Evolutionary conservation across 495 filamentous ascomycete species (phyloP), one percentile per base, ranked within the genome.

Genomic region (Penicillium pancosmium): DNA sequence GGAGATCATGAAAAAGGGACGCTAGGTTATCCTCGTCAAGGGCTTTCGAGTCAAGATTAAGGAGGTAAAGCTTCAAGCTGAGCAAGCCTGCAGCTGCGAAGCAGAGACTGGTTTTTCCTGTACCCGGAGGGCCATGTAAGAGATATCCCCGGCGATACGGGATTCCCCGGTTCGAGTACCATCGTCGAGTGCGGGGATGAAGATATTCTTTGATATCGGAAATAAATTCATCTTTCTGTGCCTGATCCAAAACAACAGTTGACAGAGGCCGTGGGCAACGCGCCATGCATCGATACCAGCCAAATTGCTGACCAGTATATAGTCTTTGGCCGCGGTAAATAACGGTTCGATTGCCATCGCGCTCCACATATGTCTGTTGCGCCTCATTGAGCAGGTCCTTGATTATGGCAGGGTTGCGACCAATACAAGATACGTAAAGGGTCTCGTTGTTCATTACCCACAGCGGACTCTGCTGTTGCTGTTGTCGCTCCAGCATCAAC

Each of bases 201-300:
- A 97, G 75, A 64, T 93, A 97, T 64, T 96, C 92, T 71, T 92
- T 91, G 69, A 96, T 90, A 70, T 97, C 93, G 15, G 79, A 72
- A 33, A 95, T 71, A 18, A 97, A 81, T 25, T 77, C 80, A 10
- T 84, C 69, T 74, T 96, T 97, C 70, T 91, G 84, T 34, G 77
- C 68, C 23, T 82, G 78, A 58, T 96, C 93, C 15, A 97, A 76
- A 2, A 94, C 86, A 0, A 97, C 93, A 0, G 93, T 96, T 4
- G 84, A 82, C 76, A 97, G 85, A 3, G 93, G 88, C 23, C 92
- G 77, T 1, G 88, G 86, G 0, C 89, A 84, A n/a, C 90, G 73
- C 36, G 84, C 81, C 55, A 88, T 87, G 21, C 87, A 87, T 56
- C 83, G 80, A 23, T 76, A 65, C 91, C 91, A 94, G 56, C 68